Base-by-base conservation (phyloP, 768 basidiomycete species). In the Leucosporidium yakuticum region DNA sequence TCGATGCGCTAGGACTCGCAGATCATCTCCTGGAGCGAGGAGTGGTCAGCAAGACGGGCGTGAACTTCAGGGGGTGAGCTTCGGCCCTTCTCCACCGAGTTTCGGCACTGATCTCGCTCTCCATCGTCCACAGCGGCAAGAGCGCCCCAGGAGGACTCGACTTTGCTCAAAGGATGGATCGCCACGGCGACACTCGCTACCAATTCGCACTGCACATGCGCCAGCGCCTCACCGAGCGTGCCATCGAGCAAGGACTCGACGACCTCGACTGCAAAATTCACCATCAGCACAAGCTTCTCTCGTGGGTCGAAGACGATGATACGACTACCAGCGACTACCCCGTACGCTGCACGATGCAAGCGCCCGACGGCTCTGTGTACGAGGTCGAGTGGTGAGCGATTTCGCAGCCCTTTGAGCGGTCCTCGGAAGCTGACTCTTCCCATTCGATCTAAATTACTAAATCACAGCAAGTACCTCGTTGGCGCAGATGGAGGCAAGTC, bases 201-300 rank as follows among this genome's bases (percentile, higher is more conserved):
- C 39, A 44, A 15, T 44, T 71, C 56, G 58, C 59, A 60, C 70
- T 71, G 4, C 70, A 71, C 44, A n/a, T 71, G 21, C 67, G 70
- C 8, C 70, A 71, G 48, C 70, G 70, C 48, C 27, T 71, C 31
- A 71, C 61, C 59, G 70, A 71, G 48, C 55, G 64, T 17, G 39
- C 34, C n/a, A 56, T 71, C 50, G 70, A 71, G 53, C 36, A 60
- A 21, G 60, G 48, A 4, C 56, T 68, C n/a, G 56, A 32, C 14
- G 50, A 63, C n/a, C 44, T 47, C 36, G 67, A 48, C 23, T 29
- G 21, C 23, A 36, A 25, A 12, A 31, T 62, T 9, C 51, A 53
- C 20, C 63, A 69, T 50, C 53, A 59, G 34, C 49, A 51, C 39
- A 54, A 31, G 54, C 53, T 69, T 21, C 44, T 53, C 4, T 36